Evolutionary conservation across 352 stramenopile genomes (phyloP).

Genomic region (Globisporangium perplexum): DNA sequence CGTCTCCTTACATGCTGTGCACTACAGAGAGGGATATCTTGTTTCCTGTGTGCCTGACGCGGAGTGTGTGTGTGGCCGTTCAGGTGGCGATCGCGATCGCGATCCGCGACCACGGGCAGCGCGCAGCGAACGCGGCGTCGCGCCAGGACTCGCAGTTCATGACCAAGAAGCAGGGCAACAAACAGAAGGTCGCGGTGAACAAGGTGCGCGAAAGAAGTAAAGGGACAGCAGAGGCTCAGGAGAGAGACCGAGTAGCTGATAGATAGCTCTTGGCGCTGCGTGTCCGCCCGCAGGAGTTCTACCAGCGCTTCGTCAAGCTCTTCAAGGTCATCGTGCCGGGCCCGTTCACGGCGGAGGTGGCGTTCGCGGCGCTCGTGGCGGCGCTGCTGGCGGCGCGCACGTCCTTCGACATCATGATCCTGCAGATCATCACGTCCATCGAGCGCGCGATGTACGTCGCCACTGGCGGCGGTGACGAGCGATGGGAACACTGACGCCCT

Average conservation of each 20-base stretch:
- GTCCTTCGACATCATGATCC: constrained; percentile 73
- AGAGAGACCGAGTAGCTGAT: too few relatives aligned
- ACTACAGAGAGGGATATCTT: too few relatives aligned
- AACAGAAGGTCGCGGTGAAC: constrained; percentile 68
- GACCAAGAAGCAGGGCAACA: constrained; percentile 65
- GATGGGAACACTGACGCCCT: too few relatives aligned
- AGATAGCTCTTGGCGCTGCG: too few relatives aligned
- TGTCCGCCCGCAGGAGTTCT: constrained; percentile 54
- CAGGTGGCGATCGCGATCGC: constrained; percentile 55
- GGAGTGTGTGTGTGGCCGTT: too few relatives aligned
- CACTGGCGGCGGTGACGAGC: too few relatives aligned
- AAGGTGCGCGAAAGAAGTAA: constrained; percentile 16
- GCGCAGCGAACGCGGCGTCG: constrained; percentile 40
- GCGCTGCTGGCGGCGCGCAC: constrained; percentile 57
- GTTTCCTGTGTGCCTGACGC: too few relatives aligned
- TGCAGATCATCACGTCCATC: constrained; percentile 73
- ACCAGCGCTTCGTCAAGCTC: constrained; percentile 51
- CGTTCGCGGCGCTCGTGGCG: constrained; percentile 57
- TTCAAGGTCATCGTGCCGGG: constrained; percentile 72
- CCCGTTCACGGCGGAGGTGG: constrained; percentile 61
- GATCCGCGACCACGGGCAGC: constrained; percentile 61
- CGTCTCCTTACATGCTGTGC: too few relatives aligned
- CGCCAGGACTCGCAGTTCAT: constrained; percentile 62
- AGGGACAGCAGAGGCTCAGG: not conserved
- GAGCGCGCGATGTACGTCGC: constrained; percentile 57